Percentiles rank a stretch among this genome's conserved stretches.
phyloP scores from a whole-genome alignment of 306 rosid genomes.

The Senna tora region DNA sequence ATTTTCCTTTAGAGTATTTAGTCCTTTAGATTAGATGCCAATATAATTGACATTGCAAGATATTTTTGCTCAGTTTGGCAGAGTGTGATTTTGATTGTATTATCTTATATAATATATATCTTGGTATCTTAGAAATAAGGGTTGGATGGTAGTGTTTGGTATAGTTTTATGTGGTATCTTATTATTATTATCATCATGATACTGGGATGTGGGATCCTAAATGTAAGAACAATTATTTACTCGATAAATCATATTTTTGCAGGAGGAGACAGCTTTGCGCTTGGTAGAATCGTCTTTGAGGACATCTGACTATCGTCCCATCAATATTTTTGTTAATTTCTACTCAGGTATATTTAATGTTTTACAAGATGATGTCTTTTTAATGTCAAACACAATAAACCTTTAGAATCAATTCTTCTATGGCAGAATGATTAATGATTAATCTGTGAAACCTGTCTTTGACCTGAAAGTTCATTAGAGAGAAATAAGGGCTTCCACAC shows the following conservation, averaged over 20 bases:
- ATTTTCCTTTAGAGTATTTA: not conserved
- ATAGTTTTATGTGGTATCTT: too few relatives aligned
- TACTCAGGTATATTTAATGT: constrained; percentile 67
- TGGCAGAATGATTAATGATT: not conserved
- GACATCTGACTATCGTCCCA: constrained; percentile 82
- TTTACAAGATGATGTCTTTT: constrained; percentile 4
- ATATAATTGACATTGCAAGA: not conserved
- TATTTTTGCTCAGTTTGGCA: not conserved
- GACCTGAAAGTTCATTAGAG: not conserved
- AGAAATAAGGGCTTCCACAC: too few relatives aligned
- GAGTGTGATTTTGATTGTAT: too few relatives aligned
- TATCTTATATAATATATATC: too few relatives aligned
- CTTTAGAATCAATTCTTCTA: not conserved
- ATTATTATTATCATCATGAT: too few relatives aligned
- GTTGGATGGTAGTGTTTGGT: too few relatives aligned
- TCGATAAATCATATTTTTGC: constrained; percentile 37
- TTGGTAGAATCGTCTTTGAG: constrained; percentile 67
- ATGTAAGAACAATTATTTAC: constrained; percentile 4
- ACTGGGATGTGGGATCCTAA: not conserved
- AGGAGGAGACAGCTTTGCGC: constrained; percentile 92
- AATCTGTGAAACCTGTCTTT: constrained; percentile 4
- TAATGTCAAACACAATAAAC: constrained; percentile 13
- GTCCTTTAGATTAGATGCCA: not conserved
- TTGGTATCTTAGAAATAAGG: too few relatives aligned
- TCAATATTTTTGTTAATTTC: constrained; percentile 76